Evolutionary conservation across 768 basidiomycete species (phyloP), one percentile per base, ranked within the genome.

Genomic region (Podaxis pistillaris): DNA sequence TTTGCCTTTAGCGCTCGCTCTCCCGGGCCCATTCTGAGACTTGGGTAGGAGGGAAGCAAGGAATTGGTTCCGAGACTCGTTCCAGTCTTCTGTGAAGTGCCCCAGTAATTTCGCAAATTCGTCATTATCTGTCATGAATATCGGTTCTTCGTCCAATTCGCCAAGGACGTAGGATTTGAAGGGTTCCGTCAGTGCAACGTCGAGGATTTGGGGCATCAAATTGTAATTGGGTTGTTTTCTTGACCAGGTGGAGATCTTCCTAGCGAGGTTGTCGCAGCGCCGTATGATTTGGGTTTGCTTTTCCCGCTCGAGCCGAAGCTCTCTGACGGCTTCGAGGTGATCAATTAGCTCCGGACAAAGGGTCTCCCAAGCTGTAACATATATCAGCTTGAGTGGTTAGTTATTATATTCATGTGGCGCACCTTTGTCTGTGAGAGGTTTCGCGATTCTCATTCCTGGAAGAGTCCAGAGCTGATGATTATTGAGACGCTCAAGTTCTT

Each of bases 391-490:
- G 24, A 15, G 15, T 7, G 8, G 8, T 50, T 50, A 19, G 3
- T 24, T 24, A 19, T 12, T 24, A 7, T 26, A 26, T 19, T 19
- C 8, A 15, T 24, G 26, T 1, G 9, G 59, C 66, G 52, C 38
- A 70, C 71, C 63, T 53, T 68, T 66, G 26, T 73, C 72, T 6
- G 68, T 72, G 3, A 76, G 66, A 12, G 60, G 59, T 49, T 63
- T 64, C 2, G 68, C 51, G 37, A 66, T 53, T 3, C 64, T 57
- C 4, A 69, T 52, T 37, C 63, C 67, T 26, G 74, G 72, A 17
- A 73, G 54, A 12, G 57, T 33, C 22, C 49, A 36, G 12, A 69
- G 40, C 26, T 51, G 46, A 24, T 50, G 17, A 17, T 30, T 28
- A 9, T 46, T 33, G 17, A 70, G 62, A 33, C 41, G 41, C 15